Percentiles rank a stretch among this genome's conserved stretches.
Evolutionary conservation across 495 filamentous ascomycete genomes (phyloP).

Genomic region (Hypomontagnella monticulosa): DNA sequence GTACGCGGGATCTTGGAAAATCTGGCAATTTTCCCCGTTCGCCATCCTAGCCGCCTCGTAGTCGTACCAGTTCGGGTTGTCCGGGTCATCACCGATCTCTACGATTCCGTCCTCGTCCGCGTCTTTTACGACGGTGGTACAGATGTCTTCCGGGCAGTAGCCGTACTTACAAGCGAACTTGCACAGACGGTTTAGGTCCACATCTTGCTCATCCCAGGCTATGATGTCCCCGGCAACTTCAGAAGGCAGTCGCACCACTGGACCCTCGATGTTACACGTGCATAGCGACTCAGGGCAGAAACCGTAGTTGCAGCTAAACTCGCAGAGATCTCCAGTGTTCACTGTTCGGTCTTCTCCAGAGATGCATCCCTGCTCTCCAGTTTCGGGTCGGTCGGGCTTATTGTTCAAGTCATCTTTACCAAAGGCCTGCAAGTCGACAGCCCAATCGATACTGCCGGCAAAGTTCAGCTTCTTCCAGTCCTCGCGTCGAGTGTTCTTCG

Average conservation of each 20-base stretch:
- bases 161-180: conserved; percentile 1
- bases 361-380: neutral
- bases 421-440: conserved; percentile 6
- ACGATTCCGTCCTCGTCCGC: neutral
- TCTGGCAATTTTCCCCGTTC: too few species aligned
- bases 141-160: neutral
- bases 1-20: neutral
- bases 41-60: neutral
- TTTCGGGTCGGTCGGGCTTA: too few species aligned
- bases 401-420: too few species aligned
- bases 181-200: neutral
- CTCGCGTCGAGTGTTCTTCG: conserved; percentile 2
- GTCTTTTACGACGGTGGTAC: neutral
- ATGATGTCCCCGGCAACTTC: neutral
- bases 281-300: neutral
- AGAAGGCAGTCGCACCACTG: neutral
- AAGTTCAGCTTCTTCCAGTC: conserved; percentile 9
- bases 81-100: neutral
- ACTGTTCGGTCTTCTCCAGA: neutral
- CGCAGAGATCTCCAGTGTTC: neutral
- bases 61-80: neutral
- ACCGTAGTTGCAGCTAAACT: neutral
- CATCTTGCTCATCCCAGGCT: neutral
- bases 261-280: neutral
- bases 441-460: conserved; percentile 16